Evolutionary conservation across 2,329 filamentous ascomycete species (phyloP).

Genomic region (Paecilomyces variotii): DNA sequence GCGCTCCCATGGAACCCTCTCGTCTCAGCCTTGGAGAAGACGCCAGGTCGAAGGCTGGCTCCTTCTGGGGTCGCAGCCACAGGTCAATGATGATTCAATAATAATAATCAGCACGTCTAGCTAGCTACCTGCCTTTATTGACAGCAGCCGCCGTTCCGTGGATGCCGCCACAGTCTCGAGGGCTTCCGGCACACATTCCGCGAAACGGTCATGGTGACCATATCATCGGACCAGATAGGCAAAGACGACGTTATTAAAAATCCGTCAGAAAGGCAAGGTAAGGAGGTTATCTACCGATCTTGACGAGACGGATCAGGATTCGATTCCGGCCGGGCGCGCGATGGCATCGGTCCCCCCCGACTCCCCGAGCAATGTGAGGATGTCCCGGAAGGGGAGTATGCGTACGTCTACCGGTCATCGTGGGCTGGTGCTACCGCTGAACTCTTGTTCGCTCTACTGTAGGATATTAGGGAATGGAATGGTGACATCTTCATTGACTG

Average conservation of each 20-base stretch:
- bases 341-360: neutral
- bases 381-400: neutral
- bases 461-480: neutral
- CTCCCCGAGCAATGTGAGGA: neutral
- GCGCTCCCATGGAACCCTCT: neutral
- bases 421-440: neutral
- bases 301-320: neutral
- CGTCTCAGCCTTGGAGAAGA: neutral
- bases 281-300: neutral
- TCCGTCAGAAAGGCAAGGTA: neutral
- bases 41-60: neutral
- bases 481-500: neutral
- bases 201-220: neutral
- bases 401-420: neutral
- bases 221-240: neutral
- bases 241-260: neutral
- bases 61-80: neutral
- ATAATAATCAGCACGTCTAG: neutral
- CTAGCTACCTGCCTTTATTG: neutral
- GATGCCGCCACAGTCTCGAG: neutral
- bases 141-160: neutral
- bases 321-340: neutral
- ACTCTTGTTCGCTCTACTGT: neutral
- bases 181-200: neutral
- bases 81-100: neutral